Percentiles rank a stretch among this genome's conserved stretches.
phyloP scores from a whole-genome alignment of 139 green algal species.

The Chlorella ohadii region DNA sequence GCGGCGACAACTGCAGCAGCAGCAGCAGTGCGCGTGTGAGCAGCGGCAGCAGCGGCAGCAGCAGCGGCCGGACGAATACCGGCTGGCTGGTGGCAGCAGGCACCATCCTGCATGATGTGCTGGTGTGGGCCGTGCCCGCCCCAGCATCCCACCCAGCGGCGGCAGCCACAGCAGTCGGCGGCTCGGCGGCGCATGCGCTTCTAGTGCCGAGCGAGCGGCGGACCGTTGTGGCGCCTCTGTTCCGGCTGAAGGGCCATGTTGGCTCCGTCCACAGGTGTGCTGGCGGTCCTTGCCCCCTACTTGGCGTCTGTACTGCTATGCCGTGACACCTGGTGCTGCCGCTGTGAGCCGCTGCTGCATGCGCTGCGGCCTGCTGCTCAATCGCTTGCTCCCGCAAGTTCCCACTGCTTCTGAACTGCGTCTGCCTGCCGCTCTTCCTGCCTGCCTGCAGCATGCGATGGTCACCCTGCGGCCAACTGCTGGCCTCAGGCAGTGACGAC shows the following conservation, averaged over 20 bases:
- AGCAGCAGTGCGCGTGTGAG: background rate
- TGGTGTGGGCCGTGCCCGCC: slow-evolving; percentile 40
- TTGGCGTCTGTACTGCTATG: background rate
- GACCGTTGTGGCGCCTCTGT: slow-evolving; percentile 7
- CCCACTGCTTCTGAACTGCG: too few relatives aligned
- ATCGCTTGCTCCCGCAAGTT: too few relatives aligned
- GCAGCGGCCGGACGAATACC: background rate
- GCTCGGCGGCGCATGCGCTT: background rate
- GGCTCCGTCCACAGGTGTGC: slow-evolving; percentile 63
- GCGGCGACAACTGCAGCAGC: background rate
- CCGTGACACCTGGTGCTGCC: too few relatives aligned
- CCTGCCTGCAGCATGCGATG: slow-evolving; percentile 50
- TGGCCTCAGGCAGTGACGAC: slow-evolving; percentile 62
- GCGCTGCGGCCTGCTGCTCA: too few relatives aligned
- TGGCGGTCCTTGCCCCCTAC: background rate
- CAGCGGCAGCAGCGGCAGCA: background rate
- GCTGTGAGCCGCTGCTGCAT: too few relatives aligned
- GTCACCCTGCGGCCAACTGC: slow-evolving; percentile 28
- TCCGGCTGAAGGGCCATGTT: slow-evolving; percentile 52
- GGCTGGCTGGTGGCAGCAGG: slow-evolving; percentile 49
- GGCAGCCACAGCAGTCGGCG: background rate
- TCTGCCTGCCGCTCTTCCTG: too few relatives aligned
- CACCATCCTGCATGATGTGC: slow-evolving; percentile 57
- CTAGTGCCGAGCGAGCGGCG: background rate
- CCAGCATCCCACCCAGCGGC: background rate